Percentiles rank a stretch among this genome's conserved stretches.
Evolutionary conservation across 805 yeast species (phyloP).

Genomic region (Saccharomyces cerevisiae): DNA sequence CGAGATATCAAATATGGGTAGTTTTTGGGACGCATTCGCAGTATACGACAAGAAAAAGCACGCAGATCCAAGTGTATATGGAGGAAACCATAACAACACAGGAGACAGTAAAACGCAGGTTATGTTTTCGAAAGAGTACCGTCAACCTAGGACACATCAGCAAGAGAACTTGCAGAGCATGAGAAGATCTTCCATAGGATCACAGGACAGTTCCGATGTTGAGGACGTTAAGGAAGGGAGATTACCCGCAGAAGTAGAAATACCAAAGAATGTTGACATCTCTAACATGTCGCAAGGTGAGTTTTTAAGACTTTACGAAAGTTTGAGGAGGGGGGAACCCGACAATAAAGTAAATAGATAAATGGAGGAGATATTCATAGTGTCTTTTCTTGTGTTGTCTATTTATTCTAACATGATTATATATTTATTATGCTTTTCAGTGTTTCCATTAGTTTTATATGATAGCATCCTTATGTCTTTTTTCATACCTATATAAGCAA

Average conservation of each 20-base stretch:
- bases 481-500: not conserved
- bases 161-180: not conserved
- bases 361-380: not conserved
- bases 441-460: not conserved
- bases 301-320: constrained; percentile 16
- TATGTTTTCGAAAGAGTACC: constrained; percentile 19
- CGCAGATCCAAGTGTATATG: constrained; percentile 14
- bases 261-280: constrained; percentile 13
- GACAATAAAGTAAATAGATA: constrained; percentile 17
- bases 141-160: constrained; percentile 5
- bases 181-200: constrained; percentile 4
- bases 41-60: constrained; percentile 29
- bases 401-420: not conserved
- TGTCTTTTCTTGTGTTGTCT: not conserved
- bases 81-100: constrained; percentile 15
- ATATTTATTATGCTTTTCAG: not conserved
- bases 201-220: constrained; percentile 1
- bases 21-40: constrained; percentile 28
- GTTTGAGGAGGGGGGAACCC: constrained; percentile 22
- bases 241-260: constrained; percentile 1
- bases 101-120: constrained; percentile 15
- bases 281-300: constrained; percentile 18
- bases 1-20: not conserved
- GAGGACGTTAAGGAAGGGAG: not conserved
- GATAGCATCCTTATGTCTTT: not conserved